Evolutionary conservation across 345 rosid genomes (phyloP), one percentile per base, ranked within the genome.

Genomic region (Pistacia integerrima): DNA sequence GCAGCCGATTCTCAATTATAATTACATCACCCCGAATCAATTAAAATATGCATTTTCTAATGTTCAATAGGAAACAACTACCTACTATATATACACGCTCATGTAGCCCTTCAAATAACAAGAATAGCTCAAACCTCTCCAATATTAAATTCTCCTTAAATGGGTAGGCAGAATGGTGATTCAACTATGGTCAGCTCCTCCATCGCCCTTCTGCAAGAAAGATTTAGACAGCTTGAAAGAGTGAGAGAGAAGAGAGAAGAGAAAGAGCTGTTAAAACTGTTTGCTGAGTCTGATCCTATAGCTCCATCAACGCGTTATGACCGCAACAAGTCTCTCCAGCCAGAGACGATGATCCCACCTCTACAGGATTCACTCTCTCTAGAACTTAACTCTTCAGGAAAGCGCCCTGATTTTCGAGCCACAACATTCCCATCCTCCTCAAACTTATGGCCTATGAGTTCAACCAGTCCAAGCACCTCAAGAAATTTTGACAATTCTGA

Each of bases 181-280:
- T 70, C 89, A 46, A 77, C 82, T 11, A 52, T 73, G 74, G 87
- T 69, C 38, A 83, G 56, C 70, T 88, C 97, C 64, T 91, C 97
- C 18, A 91, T 91, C 38, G 91, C 97, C 25, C 92, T 91, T 51
- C 76, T 91, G 64, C 93, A 87, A 78, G 90, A 89, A 70, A 87
- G 96, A 82, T 89, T 91, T 66, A 88, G 83, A 22, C 81, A 90
- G 76, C 76, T 91, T n/a, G 85, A 91, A 77, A 88, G 82, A 73
- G 85, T 74, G 64, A 88, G 85, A 74, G 91, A 88, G 77, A 88
- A 78, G 74, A 88, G 93, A 77, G 88, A 85, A 69, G 86, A 84
- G 78, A 87, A 77, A 75, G 91, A 89, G 78, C 85, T 86, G 41
- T 80, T 84, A 69, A 87, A 82, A 72, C 83, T 78, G 5, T 77